Conservation (phyloP, 768 basidiomycete genomes). For the Rhizopogon roseolus region DNA sequence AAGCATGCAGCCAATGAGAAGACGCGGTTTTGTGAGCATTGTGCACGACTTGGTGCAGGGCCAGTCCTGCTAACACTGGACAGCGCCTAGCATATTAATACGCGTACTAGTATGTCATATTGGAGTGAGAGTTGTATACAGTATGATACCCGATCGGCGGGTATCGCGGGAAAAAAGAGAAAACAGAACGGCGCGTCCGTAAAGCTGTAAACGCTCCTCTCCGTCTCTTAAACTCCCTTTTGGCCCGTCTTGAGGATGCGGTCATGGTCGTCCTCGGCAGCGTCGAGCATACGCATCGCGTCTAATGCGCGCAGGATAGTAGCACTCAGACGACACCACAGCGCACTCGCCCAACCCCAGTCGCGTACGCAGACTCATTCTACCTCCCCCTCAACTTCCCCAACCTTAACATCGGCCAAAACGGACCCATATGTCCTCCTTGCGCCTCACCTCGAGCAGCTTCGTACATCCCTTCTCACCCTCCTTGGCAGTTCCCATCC, state of each 20-base stretch:
- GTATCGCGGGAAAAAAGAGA: constrained; percentile 2
- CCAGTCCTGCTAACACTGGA: too few relatives aligned
- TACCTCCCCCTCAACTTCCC: background rate
- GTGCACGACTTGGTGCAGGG: background rate
- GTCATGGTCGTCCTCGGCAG: constrained; percentile 10
- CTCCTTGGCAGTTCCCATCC: constrained; percentile 90
- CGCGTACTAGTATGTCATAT: background rate
- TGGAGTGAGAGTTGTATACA: background rate
- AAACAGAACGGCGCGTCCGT: background rate
- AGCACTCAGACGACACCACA: constrained; percentile 27
- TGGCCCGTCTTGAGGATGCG: constrained; percentile 14
- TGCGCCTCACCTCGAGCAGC: constrained; percentile 62
- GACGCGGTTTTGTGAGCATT: background rate
- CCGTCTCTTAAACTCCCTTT: too few relatives aligned
- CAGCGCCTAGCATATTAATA: background rate
- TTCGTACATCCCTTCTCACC: constrained; percentile 68
- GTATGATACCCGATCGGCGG: background rate
- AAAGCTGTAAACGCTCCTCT: background rate
- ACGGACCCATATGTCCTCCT: constrained; percentile 70
- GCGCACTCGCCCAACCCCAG: constrained; percentile 37
- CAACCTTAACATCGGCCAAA: constrained; percentile 10
- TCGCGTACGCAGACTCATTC: constrained; percentile 9
- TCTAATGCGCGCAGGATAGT: constrained; percentile 2
- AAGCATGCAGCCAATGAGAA: background rate
- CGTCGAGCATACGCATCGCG: constrained; percentile 12